Conservation (phyloP, 805 yeast genomes). For the Naumovozyma baii region DNA sequence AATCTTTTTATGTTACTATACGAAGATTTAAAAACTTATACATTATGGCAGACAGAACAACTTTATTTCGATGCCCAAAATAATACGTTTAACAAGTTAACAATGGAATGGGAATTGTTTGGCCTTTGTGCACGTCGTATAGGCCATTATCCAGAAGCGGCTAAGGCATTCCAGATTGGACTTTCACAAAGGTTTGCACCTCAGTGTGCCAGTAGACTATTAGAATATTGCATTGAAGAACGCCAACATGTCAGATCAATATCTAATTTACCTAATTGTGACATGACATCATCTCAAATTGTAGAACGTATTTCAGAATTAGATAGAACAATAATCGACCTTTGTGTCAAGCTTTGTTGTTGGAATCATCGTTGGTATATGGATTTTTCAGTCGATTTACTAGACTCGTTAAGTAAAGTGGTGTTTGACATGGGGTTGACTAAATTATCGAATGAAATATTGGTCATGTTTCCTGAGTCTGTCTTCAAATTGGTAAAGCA, state of each 20-base stretch:
- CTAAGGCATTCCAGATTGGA: conserved; percentile 70
- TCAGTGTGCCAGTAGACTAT: conserved; percentile 61
- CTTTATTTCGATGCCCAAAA: conserved; percentile 85
- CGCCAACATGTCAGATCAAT: conserved; percentile 23
- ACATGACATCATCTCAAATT: conserved; percentile 26
- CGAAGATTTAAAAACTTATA: conserved; percentile 71
- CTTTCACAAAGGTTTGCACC: conserved; percentile 70
- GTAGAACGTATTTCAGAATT: conserved; percentile 24
- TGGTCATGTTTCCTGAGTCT: conserved; percentile 50
- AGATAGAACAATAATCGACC: conserved; percentile 55
- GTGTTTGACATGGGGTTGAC: conserved; percentile 70
- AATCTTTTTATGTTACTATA: conserved; percentile 59
- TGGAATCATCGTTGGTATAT: conserved; percentile 98
- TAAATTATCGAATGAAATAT: conserved; percentile 63
- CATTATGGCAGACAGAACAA: conserved; percentile 88
- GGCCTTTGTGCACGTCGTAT: conserved; percentile 81
- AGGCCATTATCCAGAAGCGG: conserved; percentile 80
- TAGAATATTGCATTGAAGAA: conserved; percentile 54
- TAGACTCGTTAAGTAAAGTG: conserved; percentile 48
- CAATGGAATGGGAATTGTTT: conserved; percentile 86
- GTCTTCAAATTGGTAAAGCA: conserved; percentile 22
- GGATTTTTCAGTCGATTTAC: conserved; percentile 68
- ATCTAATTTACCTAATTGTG: conserved; percentile 15
- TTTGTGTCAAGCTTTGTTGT: conserved; percentile 71
- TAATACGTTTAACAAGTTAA: conserved; percentile 62